phyloP scores from a whole-genome alignment of 768 basidiomycete genomes.

The Mycena albidolilacea region DNA sequence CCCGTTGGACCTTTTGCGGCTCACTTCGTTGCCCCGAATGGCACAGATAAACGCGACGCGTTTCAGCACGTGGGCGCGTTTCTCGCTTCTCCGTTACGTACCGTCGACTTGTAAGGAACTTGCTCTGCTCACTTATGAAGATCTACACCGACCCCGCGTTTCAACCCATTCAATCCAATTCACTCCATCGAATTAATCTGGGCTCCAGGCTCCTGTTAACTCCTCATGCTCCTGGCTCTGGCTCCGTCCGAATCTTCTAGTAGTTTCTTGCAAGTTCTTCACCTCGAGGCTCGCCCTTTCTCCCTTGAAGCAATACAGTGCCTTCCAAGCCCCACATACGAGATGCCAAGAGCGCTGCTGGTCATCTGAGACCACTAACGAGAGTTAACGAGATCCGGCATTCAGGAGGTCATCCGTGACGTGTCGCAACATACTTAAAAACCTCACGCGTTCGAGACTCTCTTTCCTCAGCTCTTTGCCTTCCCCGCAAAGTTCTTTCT shows the following conservation, averaged over 20 bases:
- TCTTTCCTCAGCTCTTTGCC: slow-evolving; percentile 22
- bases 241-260: not conserved
- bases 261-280: not conserved
- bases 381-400: not conserved
- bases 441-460: not conserved
- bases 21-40: too few relatives aligned
- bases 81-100: not conserved
- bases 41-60: not conserved
- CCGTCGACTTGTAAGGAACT: not conserved
- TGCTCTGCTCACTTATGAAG: not conserved
- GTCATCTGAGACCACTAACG: not conserved
- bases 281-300: not conserved
- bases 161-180: not conserved
- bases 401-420: not conserved
- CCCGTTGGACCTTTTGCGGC: too few relatives aligned
- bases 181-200: too few relatives aligned
- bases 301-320: not conserved
- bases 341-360: not conserved
- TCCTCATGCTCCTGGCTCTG: not conserved
- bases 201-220: not conserved
- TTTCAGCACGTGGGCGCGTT: not conserved
- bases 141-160: not conserved
- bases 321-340: not conserved
- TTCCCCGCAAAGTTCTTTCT: slow-evolving; percentile 31
- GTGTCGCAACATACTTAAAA: slow-evolving; percentile 2